These are phyloP conservation scores for Saccharum officinarum DNA, from an alignment of 176 grass and related monocot genomes.

Conservation along the genomic window DNA sequence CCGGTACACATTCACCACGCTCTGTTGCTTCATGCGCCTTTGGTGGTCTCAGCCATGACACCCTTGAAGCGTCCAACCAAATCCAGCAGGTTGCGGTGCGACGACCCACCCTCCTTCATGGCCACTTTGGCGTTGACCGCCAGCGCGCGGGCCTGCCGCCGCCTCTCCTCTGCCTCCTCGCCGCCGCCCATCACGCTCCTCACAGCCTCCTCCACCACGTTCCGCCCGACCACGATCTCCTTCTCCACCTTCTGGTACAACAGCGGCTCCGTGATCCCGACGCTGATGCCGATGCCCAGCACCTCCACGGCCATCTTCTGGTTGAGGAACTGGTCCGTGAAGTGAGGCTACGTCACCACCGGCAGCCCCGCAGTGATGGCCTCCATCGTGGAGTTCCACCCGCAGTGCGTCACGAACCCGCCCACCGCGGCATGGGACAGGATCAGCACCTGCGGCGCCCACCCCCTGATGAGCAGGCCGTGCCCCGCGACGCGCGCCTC, in stretches of 20 bases:
- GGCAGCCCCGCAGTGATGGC: conserved; percentile 41
- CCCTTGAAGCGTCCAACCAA: conserved; percentile 21
- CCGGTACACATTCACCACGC: neutral
- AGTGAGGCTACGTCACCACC: conserved; percentile 54
- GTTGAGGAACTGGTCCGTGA: conserved; percentile 53
- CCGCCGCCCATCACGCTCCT: conserved; percentile 41
- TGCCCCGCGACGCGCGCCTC: conserved; percentile 27
- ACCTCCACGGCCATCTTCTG: conserved; percentile 52
- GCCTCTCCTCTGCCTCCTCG: conserved; percentile 29
- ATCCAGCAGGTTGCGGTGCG: conserved; percentile 17
- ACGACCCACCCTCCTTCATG: conserved; percentile 36
- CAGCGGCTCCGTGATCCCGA: conserved; percentile 21
- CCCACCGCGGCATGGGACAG: conserved; percentile 10
- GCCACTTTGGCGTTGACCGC: conserved; percentile 9
- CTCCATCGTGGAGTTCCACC: conserved; percentile 81
- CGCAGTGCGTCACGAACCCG: conserved; percentile 72
- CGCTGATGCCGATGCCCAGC: conserved; percentile 44
- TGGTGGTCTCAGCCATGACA: neutral
- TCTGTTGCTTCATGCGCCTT: neutral
- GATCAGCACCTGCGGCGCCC: too few species aligned
- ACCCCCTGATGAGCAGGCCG: conserved; percentile 37
- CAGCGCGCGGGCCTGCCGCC: neutral
- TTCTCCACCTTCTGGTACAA: neutral
- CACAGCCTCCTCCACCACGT: conserved; percentile 24
- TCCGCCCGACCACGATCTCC: conserved; percentile 21